Percentiles rank a stretch among this genome's conserved stretches.
Conservation (phyloP, 2,329 filamentous ascomycete genomes). For the Calonectria pseudoturangicola region DNA sequence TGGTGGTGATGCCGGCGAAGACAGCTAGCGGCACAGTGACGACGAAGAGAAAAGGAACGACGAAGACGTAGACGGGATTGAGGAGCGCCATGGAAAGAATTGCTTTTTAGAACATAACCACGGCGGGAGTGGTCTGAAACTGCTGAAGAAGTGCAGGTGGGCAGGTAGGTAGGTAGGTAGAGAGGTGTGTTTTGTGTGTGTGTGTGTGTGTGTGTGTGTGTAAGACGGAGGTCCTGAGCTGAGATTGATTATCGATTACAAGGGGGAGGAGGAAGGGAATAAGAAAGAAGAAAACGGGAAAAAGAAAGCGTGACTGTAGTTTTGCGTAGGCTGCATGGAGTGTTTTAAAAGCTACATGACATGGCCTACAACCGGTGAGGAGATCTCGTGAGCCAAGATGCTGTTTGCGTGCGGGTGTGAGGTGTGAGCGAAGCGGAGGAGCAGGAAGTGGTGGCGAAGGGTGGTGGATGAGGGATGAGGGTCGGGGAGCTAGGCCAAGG, state of each 20-base stretch:
- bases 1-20: slow-evolving; percentile 78
- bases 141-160: neutral
- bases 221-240: slow-evolving; percentile 31
- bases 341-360: slow-evolving; percentile 36
- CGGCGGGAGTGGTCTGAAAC: neutral
- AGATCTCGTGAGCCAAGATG: slow-evolving; percentile 28
- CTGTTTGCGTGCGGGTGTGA: neutral
- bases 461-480: neutral
- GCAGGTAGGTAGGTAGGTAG: neutral
- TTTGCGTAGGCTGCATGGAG: slow-evolving; percentile 21
- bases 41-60: slow-evolving; percentile 77
- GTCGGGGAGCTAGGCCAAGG: slow-evolving; percentile 28
- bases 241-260: slow-evolving; percentile 22
- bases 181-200: slow-evolving; percentile 26
- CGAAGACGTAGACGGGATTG: slow-evolving; percentile 73
- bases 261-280: slow-evolving; percentile 29
- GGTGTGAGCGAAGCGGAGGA: slow-evolving; percentile 11
- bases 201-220: slow-evolving; percentile 20
- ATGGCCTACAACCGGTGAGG: slow-evolving; percentile 24
- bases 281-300: slow-evolving; percentile 29
- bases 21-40: slow-evolving; percentile 78
- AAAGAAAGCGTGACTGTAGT: slow-evolving; percentile 18
- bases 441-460: slow-evolving; percentile 17
- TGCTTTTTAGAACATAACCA: slow-evolving; percentile 45
- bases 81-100: slow-evolving; percentile 68